Evolutionary conservation across 2,329 filamentous ascomycete species (phyloP).

Genomic region (Paraphaeosphaeria sporulosa): DNA sequence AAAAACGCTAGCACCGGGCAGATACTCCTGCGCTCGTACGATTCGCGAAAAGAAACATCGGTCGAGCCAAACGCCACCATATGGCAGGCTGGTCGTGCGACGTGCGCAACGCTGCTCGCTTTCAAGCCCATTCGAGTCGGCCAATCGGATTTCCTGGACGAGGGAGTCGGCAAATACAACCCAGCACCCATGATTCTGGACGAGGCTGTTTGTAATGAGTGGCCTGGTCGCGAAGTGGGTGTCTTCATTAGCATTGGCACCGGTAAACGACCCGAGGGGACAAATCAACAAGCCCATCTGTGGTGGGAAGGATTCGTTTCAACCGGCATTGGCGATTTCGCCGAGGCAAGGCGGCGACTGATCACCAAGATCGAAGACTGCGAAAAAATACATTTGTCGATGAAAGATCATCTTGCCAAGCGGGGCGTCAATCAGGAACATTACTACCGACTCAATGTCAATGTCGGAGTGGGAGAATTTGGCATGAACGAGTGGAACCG

Average conservation of each 20-base stretch:
- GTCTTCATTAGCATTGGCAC: conserved; percentile 96
- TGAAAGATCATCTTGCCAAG: conserved; percentile 80
- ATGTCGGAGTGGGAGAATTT: conserved; percentile 94
- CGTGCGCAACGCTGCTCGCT: conserved; percentile 85
- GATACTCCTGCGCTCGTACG: conserved; percentile 87
- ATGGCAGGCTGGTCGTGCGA: conserved; percentile 97
- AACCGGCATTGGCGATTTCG: conserved; percentile 80
- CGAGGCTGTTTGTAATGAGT: conserved; percentile 90
- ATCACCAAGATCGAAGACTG: conserved; percentile 95
- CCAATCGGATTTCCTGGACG: conserved; percentile 92
- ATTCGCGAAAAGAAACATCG: conserved; percentile 88
- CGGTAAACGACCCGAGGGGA: conserved; percentile 79
- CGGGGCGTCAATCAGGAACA: conserved; percentile 85
- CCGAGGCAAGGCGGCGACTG: conserved; percentile 83
- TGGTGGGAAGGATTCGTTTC: conserved; percentile 92
- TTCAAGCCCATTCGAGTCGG: conserved; percentile 97
- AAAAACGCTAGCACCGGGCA: conserved; percentile 68
- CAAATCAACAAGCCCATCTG: conserved; percentile 71
- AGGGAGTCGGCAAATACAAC: conserved; percentile 91
- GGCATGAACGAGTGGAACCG: conserved; percentile 99
- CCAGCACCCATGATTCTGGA: conserved; percentile 85
- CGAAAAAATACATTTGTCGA: conserved; percentile 86
- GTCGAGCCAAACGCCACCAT: conserved; percentile 94
- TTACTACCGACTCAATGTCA: conserved; percentile 96
- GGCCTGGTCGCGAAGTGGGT: conserved; percentile 91